Conservation (phyloP, 2,329 filamentous ascomycete species). For the Apiospora malaysiana region DNA sequence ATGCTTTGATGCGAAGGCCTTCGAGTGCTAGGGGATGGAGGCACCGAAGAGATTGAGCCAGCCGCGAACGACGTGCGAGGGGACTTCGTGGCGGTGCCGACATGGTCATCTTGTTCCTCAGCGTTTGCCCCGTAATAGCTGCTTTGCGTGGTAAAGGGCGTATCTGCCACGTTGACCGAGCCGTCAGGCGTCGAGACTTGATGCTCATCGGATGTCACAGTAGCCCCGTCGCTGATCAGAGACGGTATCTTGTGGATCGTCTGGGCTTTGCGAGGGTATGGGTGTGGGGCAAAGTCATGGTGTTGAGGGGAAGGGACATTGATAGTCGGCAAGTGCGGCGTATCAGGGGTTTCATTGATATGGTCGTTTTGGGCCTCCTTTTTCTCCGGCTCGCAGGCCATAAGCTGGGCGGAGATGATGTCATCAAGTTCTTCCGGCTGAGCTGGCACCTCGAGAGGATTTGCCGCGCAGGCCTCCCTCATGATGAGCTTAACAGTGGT, state of each 20-base stretch:
- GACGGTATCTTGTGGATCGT: background rate
- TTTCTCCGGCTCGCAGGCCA: no score
- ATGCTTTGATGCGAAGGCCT: background rate
- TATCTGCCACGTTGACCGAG: background rate
- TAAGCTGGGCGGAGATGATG: no score
- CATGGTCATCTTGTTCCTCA: background rate
- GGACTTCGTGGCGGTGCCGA: no score
- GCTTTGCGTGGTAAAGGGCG: background rate
- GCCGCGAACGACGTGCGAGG: no score
- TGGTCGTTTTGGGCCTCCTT: no score
- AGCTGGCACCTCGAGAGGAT: no score
- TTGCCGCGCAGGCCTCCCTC: no score
- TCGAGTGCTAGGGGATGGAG: background rate
- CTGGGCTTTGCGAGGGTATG: no score
- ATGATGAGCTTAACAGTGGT: no score
- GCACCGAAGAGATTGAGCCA: background rate
- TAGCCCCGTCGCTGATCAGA: background rate
- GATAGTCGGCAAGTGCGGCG: background rate
- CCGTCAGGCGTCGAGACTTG: background rate
- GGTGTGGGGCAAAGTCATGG: background rate
- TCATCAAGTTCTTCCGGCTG: no score
- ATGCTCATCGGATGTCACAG: background rate
- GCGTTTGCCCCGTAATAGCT: background rate
- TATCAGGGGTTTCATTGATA: background rate
- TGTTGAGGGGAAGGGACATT: background rate